A percentile compares a stretch with the other conserved stretches of the same genome.
phyloP scores from a whole-genome alignment of 495 filamentous ascomycete species.

The Neurospora sp. region DNA sequence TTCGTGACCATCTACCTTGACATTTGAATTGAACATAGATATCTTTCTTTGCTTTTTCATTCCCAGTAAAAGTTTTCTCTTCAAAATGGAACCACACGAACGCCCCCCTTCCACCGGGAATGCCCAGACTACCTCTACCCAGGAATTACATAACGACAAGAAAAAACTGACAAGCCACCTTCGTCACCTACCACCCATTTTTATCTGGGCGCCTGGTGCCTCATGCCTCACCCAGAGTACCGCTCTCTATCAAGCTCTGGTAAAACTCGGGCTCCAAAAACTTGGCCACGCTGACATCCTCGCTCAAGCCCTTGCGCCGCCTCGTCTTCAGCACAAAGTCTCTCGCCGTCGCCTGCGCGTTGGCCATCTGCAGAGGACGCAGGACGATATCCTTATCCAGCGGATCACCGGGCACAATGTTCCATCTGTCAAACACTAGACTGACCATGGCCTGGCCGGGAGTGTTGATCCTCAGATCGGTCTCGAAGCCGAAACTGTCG shows the following conservation, averaged over 20 bases:
- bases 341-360: constrained; percentile 74
- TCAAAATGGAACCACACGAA: neutral
- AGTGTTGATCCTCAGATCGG: constrained; percentile 89
- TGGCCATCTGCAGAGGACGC: constrained; percentile 76
- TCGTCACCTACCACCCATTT: constrained; percentile 6
- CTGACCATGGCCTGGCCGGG: constrained; percentile 84
- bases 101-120: neutral
- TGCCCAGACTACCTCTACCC: neutral
- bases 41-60: neutral
- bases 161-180: constrained; percentile 1
- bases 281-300: constrained; percentile 90
- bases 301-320: constrained; percentile 82
- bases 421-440: constrained; percentile 94
- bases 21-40: neutral
- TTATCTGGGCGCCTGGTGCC: neutral
- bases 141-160: neutral
- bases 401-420: constrained; percentile 87
- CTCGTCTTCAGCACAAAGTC: constrained; percentile 97
- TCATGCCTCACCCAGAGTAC: constrained; percentile 52
- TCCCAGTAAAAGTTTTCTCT: neutral
- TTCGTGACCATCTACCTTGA: neutral
- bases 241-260: constrained; percentile 76
- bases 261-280: constrained; percentile 93
- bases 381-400: constrained; percentile 77
- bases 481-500: constrained; percentile 95